Base-by-base conservation (phyloP, 1,139 yeast genomes). In the Diutina sp. region DNA sequence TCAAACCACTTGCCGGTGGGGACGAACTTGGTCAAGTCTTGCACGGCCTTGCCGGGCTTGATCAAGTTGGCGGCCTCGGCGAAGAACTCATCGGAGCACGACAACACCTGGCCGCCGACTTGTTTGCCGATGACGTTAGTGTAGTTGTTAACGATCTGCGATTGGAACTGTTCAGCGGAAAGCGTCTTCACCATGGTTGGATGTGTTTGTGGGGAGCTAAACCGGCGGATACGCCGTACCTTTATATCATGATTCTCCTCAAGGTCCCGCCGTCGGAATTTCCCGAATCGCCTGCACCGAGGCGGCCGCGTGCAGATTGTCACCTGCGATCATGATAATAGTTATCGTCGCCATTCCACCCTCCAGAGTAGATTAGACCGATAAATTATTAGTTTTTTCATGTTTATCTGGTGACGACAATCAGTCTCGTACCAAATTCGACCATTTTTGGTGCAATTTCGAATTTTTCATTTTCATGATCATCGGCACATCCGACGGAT, bases 1-100 rank as follows among this genome's bases (percentile, higher is more conserved):
- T 91, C 98, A 67, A 88, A 91, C 97, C 97, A 90, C 6, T 96
- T 96, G 57, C 98, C 98, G 4, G 91, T 82, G 61, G 82, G 86
- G 4, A 87, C 82, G 70, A 89, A 91, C 64, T 79, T 76, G 21
- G 90, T 85, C 28, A 88, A 86, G 65, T 89, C 95, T 65, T 95
- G 77, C 58, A 89, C 79, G 4, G 97, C 95, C 7, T 84, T 77
- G 57, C 78, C 78, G 46, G 97, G 91, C 66, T 87, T 84, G 69
- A 90, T 84, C 65, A 91, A 78, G 71, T 91, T 91, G 54, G 78
- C 81, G n/a, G 98, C 97, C 55, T 83, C 91, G 1, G 97, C 98
- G 72, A 91, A 91, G 95, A 95, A 91, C 71, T 91, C 95, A 67
- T 91, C 97, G 51, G 95, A 85, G 65, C 79, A 82, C 28, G 79